These are phyloP conservation scores for Erigeron philadelphicus DNA, from an alignment of 140 eudicot genomes.

Conservation along the genomic window DNA sequence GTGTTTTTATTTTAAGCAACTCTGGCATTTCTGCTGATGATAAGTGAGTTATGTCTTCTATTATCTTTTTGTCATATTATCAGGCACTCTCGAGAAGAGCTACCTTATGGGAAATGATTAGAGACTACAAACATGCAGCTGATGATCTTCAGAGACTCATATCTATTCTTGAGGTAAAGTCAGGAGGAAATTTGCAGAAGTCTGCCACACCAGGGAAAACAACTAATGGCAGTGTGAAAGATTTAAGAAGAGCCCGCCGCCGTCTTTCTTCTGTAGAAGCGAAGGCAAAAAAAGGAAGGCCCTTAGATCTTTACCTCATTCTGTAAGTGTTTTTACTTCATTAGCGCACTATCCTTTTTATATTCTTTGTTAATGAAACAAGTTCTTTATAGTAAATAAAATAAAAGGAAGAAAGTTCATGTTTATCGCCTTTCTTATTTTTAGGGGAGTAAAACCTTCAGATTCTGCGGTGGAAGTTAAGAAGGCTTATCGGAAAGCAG, in stretches of 20 bases:
- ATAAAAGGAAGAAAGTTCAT: not conserved
- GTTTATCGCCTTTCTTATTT: conserved; percentile 8
- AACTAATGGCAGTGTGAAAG: conserved; percentile 52
- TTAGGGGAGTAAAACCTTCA: conserved; percentile 75
- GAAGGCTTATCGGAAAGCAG: conserved; percentile 95
- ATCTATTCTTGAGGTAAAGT: conserved; percentile 51
- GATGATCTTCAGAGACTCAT: conserved; percentile 59
- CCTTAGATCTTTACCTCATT: conserved; percentile 67
- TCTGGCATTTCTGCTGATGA: not conserved
- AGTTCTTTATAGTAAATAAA: not conserved
- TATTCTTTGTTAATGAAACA: too few species aligned
- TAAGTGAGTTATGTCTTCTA: not conserved
- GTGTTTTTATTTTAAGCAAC: not conserved
- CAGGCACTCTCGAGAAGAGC: conserved; percentile 95
- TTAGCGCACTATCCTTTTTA: not conserved
- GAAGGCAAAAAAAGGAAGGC: conserved; percentile 49
- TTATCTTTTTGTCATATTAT: conserved; percentile 17
- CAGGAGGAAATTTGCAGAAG: conserved; percentile 39
- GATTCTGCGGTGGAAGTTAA: conserved; percentile 76
- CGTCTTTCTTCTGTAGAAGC: conserved; percentile 60
- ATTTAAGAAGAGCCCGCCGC: conserved; percentile 56
- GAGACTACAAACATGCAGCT: conserved; percentile 81
- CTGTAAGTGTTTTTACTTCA: conserved; percentile 49
- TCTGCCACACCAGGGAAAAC: conserved; percentile 36
- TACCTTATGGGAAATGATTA: conserved; percentile 82